phyloP scores from a whole-genome alignment of 805 yeast species.

The Zygosaccharomyces kombuchaensis region DNA sequence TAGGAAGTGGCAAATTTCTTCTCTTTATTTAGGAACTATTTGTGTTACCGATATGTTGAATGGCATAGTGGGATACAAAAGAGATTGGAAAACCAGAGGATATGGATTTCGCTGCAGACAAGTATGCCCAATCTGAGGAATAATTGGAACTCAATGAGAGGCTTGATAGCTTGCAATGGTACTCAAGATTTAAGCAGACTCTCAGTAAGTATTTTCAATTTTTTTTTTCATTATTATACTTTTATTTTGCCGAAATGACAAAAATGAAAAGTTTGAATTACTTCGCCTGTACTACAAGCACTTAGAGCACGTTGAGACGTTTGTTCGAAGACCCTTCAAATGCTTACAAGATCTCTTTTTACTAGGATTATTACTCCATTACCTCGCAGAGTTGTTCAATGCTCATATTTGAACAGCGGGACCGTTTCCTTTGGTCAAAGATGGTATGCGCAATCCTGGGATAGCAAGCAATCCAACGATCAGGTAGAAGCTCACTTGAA shows the following conservation, averaged over 20 bases:
- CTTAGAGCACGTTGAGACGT: too few relatives aligned
- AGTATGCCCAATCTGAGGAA: conserved; percentile 47
- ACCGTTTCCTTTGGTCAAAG: conserved; percentile 5
- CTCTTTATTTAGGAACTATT: conserved; percentile 41
- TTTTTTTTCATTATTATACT: conserved; percentile 22
- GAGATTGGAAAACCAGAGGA: conserved; percentile 41
- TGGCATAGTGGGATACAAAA: too few relatives aligned
- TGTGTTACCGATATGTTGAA: conserved; percentile 45
- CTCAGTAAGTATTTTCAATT: conserved; percentile 17
- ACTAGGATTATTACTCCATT: background rate
- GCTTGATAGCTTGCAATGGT: conserved; percentile 41
- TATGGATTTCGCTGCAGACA: conserved; percentile 52
- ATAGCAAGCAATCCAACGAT: conserved; percentile 20
- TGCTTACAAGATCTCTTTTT: background rate
- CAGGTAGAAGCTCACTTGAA: conserved; percentile 27
- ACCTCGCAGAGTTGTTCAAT: background rate
- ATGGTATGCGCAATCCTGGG: conserved; percentile 29
- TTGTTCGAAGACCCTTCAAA: background rate
- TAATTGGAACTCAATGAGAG: conserved; percentile 41
- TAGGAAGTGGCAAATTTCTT: conserved; percentile 42
- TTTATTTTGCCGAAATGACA: background rate
- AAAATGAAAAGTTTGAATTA: background rate
- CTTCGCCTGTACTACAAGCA: background rate
- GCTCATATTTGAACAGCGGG: conserved; percentile 3
- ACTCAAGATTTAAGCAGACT: conserved; percentile 38